Conservation (phyloP, 2,329 filamentous ascomycete genomes). For the Alternaria burnsii region DNA sequence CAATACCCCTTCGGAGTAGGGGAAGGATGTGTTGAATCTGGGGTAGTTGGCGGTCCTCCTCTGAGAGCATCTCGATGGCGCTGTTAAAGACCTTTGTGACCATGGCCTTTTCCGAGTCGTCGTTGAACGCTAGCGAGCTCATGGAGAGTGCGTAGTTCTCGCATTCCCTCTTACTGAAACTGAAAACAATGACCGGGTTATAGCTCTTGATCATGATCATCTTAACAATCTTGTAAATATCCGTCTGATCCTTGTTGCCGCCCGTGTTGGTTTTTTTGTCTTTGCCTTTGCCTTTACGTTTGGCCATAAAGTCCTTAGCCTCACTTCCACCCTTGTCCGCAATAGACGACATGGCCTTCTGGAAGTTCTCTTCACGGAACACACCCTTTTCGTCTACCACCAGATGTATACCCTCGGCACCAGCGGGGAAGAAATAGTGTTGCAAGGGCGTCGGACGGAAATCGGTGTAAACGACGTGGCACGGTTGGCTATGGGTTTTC, state of each 20-base stretch:
- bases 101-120: slow-evolving; percentile 93
- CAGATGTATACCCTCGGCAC: slow-evolving; percentile 90
- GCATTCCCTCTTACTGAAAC: slow-evolving; percentile 97
- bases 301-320: slow-evolving; percentile 78
- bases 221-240: slow-evolving; percentile 97
- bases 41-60: slow-evolving; percentile 86
- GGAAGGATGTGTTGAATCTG: slow-evolving; percentile 93
- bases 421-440: slow-evolving; percentile 96
- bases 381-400: slow-evolving; percentile 96
- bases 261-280: slow-evolving; percentile 93
- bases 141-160: slow-evolving; percentile 90
- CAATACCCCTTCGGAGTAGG: slow-evolving; percentile 87
- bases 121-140: slow-evolving; percentile 89
- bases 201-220: slow-evolving; percentile 99
- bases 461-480: slow-evolving; percentile 98
- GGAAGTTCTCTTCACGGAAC: slow-evolving; percentile 97
- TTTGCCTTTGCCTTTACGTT: slow-evolving; percentile 85
- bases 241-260: slow-evolving; percentile 69
- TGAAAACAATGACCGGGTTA: slow-evolving; percentile 99
- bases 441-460: slow-evolving; percentile 96
- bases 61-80: slow-evolving; percentile 89
- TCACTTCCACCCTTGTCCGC: slow-evolving; percentile 88
- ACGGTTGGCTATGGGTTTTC: slow-evolving; percentile 96
- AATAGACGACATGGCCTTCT: slow-evolving; percentile 91
- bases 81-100: slow-evolving; percentile 93